Evolutionary conservation across 441 rosid genomes (phyloP).

Genomic region (Erodium moschatum): DNA sequence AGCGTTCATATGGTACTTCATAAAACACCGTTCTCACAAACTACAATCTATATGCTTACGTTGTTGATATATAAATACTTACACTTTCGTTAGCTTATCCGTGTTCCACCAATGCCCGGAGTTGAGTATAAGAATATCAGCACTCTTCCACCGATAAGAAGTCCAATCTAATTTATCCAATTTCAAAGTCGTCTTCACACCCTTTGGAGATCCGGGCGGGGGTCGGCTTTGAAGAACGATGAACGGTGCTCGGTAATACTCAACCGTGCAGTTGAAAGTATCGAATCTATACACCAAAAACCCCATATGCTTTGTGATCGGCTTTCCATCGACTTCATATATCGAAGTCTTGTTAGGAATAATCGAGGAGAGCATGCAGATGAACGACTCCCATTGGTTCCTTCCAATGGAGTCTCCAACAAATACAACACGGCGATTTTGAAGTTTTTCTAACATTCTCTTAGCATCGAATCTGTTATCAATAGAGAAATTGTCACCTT

Average conservation of each 20-base stretch:
- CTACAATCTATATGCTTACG: too few species aligned
- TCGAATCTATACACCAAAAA: constrained; percentile 58
- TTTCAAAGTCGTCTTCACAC: constrained; percentile 49
- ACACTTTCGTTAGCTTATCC: constrained; percentile 58
- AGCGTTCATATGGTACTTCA: too few species aligned
- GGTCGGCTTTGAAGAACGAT: constrained; percentile 58
- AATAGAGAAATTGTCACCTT: constrained; percentile 9
- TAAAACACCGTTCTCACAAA: too few species aligned
- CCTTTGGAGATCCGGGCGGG: constrained; percentile 42
- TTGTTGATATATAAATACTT: constrained; percentile 13
- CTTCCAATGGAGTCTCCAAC: constrained; percentile 89
- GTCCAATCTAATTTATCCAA: constrained; percentile 62
- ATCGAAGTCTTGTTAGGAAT: constrained; percentile 50
- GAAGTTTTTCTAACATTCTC: constrained; percentile 55
- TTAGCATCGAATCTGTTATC: constrained; percentile 59
- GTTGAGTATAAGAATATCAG: constrained; percentile 58
- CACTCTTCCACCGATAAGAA: constrained; percentile 46
- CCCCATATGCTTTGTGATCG: constrained; percentile 83
- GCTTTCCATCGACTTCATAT: constrained; percentile 63
- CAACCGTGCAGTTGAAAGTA: constrained; percentile 76
- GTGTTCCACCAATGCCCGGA: constrained; percentile 84
- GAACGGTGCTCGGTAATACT: constrained; percentile 81
- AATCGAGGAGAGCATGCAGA: constrained; percentile 68
- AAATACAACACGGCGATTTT: constrained; percentile 55
- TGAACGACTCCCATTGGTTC: constrained; percentile 92